These are phyloP conservation scores for Hygrophorus russula DNA, from an alignment of 768 basidiomycete species.

Conservation along the genomic window DNA sequence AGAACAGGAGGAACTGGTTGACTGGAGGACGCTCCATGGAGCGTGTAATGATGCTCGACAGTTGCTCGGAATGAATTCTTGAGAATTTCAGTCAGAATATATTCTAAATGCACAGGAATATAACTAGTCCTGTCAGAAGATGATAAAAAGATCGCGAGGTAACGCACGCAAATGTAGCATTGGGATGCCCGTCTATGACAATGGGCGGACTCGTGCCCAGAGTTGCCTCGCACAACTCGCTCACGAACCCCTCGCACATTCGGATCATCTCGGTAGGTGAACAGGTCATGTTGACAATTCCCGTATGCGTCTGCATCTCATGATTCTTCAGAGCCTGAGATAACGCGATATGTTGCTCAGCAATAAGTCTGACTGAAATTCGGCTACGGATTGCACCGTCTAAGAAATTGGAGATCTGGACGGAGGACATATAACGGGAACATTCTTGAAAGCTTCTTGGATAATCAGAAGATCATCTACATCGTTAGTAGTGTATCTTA, in stretches of 20 bases:
- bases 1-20: conserved; percentile 46
- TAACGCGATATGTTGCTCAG: conserved; percentile 84
- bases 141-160: background rate
- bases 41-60: conserved; percentile 57
- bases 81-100: conserved; percentile 81
- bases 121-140: conserved; percentile 38
- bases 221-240: conserved; percentile 76
- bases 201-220: conserved; percentile 62
- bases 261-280: conserved; percentile 64
- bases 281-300: conserved; percentile 65
- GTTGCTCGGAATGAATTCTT: conserved; percentile 90
- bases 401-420: conserved; percentile 69
- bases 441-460: conserved; percentile 71
- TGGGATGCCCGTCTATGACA: conserved; percentile 56
- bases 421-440: conserved; percentile 69
- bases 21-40: conserved; percentile 22
- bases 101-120: conserved; percentile 84
- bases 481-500: conserved; percentile 17
- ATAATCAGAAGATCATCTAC: background rate
- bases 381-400: conserved; percentile 80
- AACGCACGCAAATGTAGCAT: conserved; percentile 71
- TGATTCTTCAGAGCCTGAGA: conserved; percentile 51
- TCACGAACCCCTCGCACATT: conserved; percentile 77
- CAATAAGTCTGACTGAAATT: conserved; percentile 79
- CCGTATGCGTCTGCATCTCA: conserved; percentile 34